These are phyloP conservation scores for Gossypium turneri DNA, from an alignment of 345 rosid species.

Conservation along the genomic window DNA sequence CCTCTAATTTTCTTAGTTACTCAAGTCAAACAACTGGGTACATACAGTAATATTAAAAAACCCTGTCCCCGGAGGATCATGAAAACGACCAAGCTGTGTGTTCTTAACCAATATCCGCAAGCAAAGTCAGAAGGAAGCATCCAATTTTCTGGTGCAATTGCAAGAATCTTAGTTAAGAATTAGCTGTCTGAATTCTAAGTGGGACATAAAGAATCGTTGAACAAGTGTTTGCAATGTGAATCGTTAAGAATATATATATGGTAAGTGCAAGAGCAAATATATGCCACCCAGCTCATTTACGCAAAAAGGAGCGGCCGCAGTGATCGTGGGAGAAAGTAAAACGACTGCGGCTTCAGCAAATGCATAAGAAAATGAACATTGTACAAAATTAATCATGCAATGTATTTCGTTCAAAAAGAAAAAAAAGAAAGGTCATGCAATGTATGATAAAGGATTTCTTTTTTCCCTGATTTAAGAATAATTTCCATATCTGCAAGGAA, in stretches of 20 bases:
- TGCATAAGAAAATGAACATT: not conserved
- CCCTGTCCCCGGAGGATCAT: not conserved
- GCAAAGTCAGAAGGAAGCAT: slow-evolving; percentile 39
- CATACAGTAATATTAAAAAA: not conserved
- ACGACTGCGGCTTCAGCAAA: not conserved
- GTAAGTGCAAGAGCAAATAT: not conserved
- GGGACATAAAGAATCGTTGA: not conserved
- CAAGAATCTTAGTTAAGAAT: slow-evolving; percentile 22
- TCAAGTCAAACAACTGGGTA: not conserved
- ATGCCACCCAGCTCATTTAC: slow-evolving; percentile 7
- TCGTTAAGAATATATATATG: not conserved
- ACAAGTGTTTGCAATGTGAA: not conserved
- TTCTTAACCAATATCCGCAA: slow-evolving; percentile 21
- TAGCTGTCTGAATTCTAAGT: not conserved
- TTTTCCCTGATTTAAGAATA: not conserved
- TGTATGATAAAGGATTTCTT: not conserved
- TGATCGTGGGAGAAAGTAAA: not conserved
- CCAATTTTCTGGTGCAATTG: not conserved
- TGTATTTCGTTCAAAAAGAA: not conserved
- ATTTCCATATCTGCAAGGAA: slow-evolving; percentile 5
- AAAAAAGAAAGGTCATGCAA: not conserved
- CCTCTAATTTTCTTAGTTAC: not conserved
- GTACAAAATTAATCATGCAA: not conserved
- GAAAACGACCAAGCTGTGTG: not conserved
- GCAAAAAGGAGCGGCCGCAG: not conserved